Percentiles rank a stretch among this genome's conserved stretches.
phyloP scores from a whole-genome alignment of 768 basidiomycete species.

The Tulasnella sp. region DNA sequence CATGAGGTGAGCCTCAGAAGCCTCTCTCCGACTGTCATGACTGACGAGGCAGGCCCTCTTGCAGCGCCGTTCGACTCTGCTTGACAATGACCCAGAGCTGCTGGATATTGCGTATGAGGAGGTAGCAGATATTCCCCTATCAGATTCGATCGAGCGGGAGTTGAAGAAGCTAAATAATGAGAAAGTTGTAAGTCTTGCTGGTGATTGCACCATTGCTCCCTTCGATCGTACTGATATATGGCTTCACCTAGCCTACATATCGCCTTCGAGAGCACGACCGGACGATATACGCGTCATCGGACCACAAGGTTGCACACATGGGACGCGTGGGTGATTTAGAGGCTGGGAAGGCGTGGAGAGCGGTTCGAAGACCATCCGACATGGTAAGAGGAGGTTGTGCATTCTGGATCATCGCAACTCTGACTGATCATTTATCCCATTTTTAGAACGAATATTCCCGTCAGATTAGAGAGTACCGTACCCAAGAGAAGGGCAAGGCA shows the following conservation, averaged over 20 bases:
- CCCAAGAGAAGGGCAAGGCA: conserved; percentile 70
- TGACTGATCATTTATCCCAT: not conserved
- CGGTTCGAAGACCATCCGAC: conserved; percentile 81
- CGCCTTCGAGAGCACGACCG: conserved; percentile 65
- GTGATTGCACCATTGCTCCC: not conserved
- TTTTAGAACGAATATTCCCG: conserved; percentile 84
- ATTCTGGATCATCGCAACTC: not conserved
- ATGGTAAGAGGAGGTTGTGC: conserved; percentile 49
- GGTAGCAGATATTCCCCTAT: conserved; percentile 13
- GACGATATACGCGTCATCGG: conserved; percentile 68
- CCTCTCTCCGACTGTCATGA: not conserved
- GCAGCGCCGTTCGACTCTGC: not conserved
- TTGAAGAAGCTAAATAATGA: conserved; percentile 36
- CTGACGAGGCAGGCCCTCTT: too few relatives aligned
- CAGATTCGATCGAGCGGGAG: conserved; percentile 46
- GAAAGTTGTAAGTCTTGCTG: conserved; percentile 27
- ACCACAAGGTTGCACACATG: conserved; percentile 55
- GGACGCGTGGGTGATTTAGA: conserved; percentile 73
- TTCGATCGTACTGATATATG: conserved; percentile 7
- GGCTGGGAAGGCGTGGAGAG: conserved; percentile 71
- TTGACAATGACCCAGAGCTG: too few relatives aligned
- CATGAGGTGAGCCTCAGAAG: conserved; percentile 8
- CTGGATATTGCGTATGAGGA: conserved; percentile 13
- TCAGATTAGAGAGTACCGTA: conserved; percentile 72
- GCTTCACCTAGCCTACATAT: conserved; percentile 48